Percentiles rank a stretch among this genome's conserved stretches.
phyloP scores from a whole-genome alignment of 2,329 filamentous ascomycete species.

The Talaromyces sp. region DNA sequence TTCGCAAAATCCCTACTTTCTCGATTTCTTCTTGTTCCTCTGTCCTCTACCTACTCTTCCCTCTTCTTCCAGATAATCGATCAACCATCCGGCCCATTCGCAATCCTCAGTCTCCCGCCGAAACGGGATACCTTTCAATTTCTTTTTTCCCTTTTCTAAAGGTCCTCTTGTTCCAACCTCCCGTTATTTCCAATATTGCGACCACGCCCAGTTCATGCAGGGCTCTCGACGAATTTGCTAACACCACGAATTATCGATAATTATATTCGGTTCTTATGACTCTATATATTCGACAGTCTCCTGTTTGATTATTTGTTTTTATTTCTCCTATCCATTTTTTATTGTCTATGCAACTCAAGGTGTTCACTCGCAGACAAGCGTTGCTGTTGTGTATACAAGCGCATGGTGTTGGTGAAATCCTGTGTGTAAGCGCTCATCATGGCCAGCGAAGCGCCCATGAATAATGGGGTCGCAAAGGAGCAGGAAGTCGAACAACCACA shows the following conservation, averaged over 20 bases:
- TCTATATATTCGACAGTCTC: not conserved
- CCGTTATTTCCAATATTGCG: not conserved
- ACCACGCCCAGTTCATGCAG: not conserved
- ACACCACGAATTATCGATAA: not conserved
- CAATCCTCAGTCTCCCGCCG: not conserved
- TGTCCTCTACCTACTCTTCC: not conserved
- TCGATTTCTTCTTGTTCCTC: not conserved
- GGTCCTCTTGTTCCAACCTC: not conserved
- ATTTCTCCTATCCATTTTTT: not conserved
- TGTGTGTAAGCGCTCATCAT: constrained; percentile 16
- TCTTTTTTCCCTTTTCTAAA: not conserved
- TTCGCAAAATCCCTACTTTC: constrained; percentile 1
- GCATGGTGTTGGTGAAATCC: not conserved
- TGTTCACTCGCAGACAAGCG: not conserved
- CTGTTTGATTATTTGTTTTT: not conserved
- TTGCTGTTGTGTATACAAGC: not conserved
- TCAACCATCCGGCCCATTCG: not conserved
- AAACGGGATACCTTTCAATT: not conserved
- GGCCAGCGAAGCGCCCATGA: constrained; percentile 29
- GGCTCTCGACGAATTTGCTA: not conserved
- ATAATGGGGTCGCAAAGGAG: constrained; percentile 23
- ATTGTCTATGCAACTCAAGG: not conserved
- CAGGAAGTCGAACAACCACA: constrained; percentile 19
- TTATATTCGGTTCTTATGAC: not conserved
- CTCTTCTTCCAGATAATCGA: constrained; percentile 16